Evolutionary conservation across 306 rosid genomes (phyloP), one percentile per base, ranked within the genome.

Genomic region (Glycine soja): DNA sequence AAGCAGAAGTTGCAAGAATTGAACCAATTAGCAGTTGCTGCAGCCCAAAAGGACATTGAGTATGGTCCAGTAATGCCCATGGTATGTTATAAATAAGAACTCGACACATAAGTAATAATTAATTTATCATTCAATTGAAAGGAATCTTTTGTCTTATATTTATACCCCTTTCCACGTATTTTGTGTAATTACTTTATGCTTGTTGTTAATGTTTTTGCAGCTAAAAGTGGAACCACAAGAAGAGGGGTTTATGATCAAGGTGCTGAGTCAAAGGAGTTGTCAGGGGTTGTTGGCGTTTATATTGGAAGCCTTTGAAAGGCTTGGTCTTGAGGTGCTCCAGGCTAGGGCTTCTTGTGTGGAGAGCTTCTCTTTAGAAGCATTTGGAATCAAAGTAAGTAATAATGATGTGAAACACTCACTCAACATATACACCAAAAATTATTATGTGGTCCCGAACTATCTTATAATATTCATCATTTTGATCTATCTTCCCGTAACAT

Each of bases 231-330:
- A 87, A 80, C 13, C 68, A 10, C 54, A 75, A 73, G 86, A 86
- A 52, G 64, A 11, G n/a, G 93, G 93, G 3, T 87, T 87, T 74
- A 38, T 43, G 71, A 74, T 90, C 9, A 83, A 82, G 70, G 85
- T 90, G 54, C 19, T 76, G 67, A 73, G 74, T 8, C 67, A 81
- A 77, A 82, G 54, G 61, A 87, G 70, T 32, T 88, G 93, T 66
- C 12, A 70, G 12, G 93, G 93, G 9, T 77, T 90, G 80, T 85
- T 90, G 61, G 85, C 72, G 43, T 88, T 81, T 87, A 58, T 90
- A 69, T 80, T 87, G 81, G 91, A 90, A 88, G 89, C 91, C 0
- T 76, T 90, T 74, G 93, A 86, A 84, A 88, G 81, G 76, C 82
- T 90, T 45, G 90, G 86, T n/a, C 91, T 90, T 48, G 87, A 86